phyloP scores from a whole-genome alignment of 2,329 filamentous ascomycete species.

The Aspergillus terreus region DNA sequence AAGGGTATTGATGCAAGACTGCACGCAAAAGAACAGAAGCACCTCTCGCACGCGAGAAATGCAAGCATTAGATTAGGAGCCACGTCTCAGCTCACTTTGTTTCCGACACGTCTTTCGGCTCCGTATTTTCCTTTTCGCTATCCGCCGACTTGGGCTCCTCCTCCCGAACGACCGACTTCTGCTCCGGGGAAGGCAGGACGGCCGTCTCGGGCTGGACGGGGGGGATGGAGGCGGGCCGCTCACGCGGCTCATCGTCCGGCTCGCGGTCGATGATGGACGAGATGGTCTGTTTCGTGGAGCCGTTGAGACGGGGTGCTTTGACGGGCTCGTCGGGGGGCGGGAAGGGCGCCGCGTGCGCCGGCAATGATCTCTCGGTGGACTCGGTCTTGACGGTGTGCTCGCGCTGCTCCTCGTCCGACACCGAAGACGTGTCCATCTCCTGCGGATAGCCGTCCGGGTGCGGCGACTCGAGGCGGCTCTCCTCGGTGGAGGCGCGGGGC shows the following conservation, averaged over 20 bases:
- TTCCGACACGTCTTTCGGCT: constrained; percentile 22
- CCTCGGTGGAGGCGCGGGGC: constrained; percentile 34
- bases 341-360: constrained; percentile 12
- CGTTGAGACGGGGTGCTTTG: constrained; percentile 17
- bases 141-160: constrained; percentile 9
- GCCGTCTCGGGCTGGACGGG: background rate
- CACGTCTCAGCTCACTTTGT: constrained; percentile 2
- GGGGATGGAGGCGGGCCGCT: background rate
- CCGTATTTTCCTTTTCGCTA: constrained; percentile 22
- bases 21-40: background rate
- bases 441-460: constrained; percentile 29
- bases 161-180: constrained; percentile 6
- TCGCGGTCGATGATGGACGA: constrained; percentile 37
- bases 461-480: constrained; percentile 29
- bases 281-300: constrained; percentile 37
- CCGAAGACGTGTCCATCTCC: constrained; percentile 30
- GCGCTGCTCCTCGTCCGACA: constrained; percentile 23
- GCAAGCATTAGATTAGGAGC: background rate
- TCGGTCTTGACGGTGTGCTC: constrained; percentile 30
- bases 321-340: constrained; percentile 13
- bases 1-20: constrained; percentile 18
- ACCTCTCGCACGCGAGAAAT: background rate
- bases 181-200: constrained; percentile 16
- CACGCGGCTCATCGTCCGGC: background rate
- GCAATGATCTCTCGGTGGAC: constrained; percentile 19